These are phyloP conservation scores for Teratosphaeria pseudoeucalypti DNA, from an alignment of 2,329 filamentous ascomycete species.

Conservation along the genomic window DNA sequence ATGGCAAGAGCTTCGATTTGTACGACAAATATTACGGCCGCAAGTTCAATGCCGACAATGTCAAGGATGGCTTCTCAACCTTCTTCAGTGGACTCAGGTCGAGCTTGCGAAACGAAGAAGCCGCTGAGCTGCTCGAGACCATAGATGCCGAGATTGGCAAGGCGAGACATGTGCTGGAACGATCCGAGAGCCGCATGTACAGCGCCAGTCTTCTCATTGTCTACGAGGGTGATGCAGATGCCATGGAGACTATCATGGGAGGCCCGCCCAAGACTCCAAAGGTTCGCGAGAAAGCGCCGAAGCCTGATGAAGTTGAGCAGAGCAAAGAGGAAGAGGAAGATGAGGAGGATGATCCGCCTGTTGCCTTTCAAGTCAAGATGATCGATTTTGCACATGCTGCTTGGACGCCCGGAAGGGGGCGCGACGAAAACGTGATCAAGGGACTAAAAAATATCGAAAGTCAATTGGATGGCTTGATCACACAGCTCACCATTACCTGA, in stretches of 20 bases:
- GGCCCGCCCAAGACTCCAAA: conserved; percentile 26
- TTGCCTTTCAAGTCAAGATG: conserved; percentile 69
- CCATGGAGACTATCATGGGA: conserved; percentile 40
- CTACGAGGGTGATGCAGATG: conserved; percentile 53
- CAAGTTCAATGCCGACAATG: conserved; percentile 44
- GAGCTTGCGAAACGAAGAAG: conserved; percentile 30
- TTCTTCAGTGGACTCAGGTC: conserved; percentile 39
- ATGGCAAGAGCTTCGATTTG: conserved; percentile 40
- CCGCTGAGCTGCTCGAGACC: conserved; percentile 34
- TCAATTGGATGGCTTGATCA: conserved; percentile 23
- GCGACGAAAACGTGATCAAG: conserved; percentile 81
- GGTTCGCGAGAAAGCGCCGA: conserved; percentile 19
- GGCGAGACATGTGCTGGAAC: conserved; percentile 47
- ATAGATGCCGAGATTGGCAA: conserved; percentile 26
- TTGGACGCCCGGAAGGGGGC: conserved; percentile 71
- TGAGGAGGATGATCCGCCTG: conserved; percentile 43
- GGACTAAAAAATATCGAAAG: conserved; percentile 39
- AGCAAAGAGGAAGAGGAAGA: conserved; percentile 41
- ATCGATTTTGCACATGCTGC: conserved; percentile 95
- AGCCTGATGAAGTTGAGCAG: conserved; percentile 12
- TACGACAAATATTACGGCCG: conserved; percentile 60
- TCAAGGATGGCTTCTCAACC: conserved; percentile 47
- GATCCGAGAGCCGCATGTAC: conserved; percentile 58
- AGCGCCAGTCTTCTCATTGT: conserved; percentile 54
- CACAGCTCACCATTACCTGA: background rate